Conservation (phyloP, 129 eudicot species). For the Flaveria sonorensis region DNA sequence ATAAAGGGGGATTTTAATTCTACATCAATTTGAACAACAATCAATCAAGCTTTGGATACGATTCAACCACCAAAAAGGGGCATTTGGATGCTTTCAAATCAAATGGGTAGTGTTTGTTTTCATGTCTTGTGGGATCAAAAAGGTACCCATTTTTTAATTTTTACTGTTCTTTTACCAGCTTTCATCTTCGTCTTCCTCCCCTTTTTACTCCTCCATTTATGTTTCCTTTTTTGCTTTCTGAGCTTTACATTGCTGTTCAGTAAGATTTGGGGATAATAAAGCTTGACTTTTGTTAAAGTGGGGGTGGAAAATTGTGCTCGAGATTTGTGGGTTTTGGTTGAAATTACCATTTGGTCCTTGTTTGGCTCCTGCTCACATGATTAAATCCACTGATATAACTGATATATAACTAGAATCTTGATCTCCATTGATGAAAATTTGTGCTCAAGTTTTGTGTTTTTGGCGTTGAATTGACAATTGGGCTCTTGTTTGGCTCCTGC, state of each 20-base stretch:
- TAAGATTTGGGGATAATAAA: slow-evolving; percentile 9
- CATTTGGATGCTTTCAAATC: slow-evolving; percentile 27
- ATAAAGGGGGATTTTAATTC: slow-evolving; percentile 1
- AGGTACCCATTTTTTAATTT: slow-evolving; percentile 50
- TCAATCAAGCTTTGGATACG: slow-evolving; percentile 55
- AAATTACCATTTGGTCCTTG: slow-evolving; percentile 9
- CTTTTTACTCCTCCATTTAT: slow-evolving; percentile 28
- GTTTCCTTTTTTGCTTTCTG: slow-evolving; percentile 31
- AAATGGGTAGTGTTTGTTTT: slow-evolving; percentile 56
- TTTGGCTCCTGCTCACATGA: slow-evolving; percentile 25
- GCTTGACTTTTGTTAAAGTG: slow-evolving; percentile 22
- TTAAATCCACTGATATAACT: background rate
- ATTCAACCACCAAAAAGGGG: slow-evolving; percentile 21
- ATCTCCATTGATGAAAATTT: too few species aligned
- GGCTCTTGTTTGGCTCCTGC: background rate
- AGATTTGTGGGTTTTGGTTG: slow-evolving; percentile 28
- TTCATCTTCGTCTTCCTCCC: slow-evolving; percentile 30
- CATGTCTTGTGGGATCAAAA: slow-evolving; percentile 71
- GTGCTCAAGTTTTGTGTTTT: too few species aligned
- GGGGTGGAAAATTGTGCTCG: slow-evolving; percentile 17
- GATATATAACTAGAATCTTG: too few species aligned
- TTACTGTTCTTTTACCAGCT: slow-evolving; percentile 25
- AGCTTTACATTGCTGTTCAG: slow-evolving; percentile 14
- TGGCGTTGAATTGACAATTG: too few species aligned
- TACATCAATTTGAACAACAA: slow-evolving; percentile 17